Percentiles rank a stretch among this genome's conserved stretches.
phyloP scores from a whole-genome alignment of 2,329 filamentous ascomycete genomes.

The Periconia sp. region DNA sequence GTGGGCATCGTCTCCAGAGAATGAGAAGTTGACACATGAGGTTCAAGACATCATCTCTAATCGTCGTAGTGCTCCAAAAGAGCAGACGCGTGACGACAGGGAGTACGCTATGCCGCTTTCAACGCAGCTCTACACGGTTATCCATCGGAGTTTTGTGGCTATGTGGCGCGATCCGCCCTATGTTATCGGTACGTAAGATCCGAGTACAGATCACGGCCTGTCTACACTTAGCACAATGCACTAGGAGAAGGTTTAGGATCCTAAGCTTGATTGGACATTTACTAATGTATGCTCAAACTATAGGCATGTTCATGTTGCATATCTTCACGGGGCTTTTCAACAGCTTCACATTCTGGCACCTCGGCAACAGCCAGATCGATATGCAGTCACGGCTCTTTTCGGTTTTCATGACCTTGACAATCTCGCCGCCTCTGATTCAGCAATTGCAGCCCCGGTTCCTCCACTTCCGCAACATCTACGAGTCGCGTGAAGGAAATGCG shows the following conservation, averaged over 20 bases:
- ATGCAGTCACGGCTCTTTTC: constrained; percentile 71
- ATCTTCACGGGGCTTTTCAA: constrained; percentile 58
- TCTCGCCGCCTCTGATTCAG: constrained; percentile 76
- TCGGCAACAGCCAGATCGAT: constrained; percentile 49
- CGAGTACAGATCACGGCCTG: no score
- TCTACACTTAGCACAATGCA: no score
- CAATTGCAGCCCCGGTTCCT: constrained; percentile 78
- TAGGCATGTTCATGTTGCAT: constrained; percentile 64
- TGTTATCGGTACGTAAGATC: no score
- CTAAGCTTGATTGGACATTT: no score
- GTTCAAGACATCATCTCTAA: constrained; percentile 49
- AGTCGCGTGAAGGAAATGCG: constrained; percentile 74
- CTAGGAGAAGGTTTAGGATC: no score
- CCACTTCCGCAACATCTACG: constrained; percentile 69
- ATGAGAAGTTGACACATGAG: constrained; percentile 46
- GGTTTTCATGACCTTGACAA: constrained; percentile 77
- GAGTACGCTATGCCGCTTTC: constrained; percentile 53
- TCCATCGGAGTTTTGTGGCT: constrained; percentile 60
- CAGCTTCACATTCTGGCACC: constrained; percentile 57
- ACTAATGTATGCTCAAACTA: no score
- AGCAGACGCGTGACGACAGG: constrained; percentile 49
- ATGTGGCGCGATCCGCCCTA: constrained; percentile 73
- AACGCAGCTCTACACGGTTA: constrained; percentile 50
- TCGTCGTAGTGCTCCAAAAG: constrained; percentile 38
- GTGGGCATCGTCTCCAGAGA: constrained; percentile 50